Percentiles rank a stretch among this genome's conserved stretches.
phyloP scores from a whole-genome alignment of 2,329 filamentous ascomycete species.

The Colletotrichum caudatum region DNA sequence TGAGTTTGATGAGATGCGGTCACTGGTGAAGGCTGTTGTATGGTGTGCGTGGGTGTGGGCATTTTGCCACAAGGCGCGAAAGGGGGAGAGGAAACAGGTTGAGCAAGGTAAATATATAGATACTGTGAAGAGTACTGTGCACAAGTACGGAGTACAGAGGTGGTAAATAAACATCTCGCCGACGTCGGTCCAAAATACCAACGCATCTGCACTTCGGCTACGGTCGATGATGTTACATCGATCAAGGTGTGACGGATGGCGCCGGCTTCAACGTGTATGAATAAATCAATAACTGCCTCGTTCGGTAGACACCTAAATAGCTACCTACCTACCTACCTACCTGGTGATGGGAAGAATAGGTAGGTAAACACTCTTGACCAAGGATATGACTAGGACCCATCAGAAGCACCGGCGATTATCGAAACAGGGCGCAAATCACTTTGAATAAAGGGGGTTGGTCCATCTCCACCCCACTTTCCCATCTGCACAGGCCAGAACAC shows the following conservation, averaged over 20 bases:
- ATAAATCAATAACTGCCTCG: slow-evolving; percentile 1
- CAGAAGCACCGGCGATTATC: slow-evolving; percentile 31
- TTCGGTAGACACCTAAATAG: neutral
- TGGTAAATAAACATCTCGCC: neutral
- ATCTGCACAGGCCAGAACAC: slow-evolving; percentile 26
- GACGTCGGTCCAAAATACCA: neutral
- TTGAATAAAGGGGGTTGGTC: slow-evolving; percentile 36
- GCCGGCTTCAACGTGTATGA: neutral
- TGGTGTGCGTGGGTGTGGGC: neutral
- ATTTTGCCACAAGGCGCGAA: neutral
- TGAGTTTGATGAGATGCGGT: slow-evolving; percentile 30
- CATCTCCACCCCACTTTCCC: slow-evolving; percentile 38
- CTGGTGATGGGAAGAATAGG: neutral
- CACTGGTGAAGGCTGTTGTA: neutral
- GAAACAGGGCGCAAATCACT: slow-evolving; percentile 38
- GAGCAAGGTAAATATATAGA: too few species aligned
- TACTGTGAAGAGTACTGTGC: too few species aligned
- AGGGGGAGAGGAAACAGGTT: neutral
- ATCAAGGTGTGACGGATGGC: neutral
- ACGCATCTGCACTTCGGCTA: neutral
- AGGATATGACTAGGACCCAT: slow-evolving; percentile 31
- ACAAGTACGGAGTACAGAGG: too few species aligned
- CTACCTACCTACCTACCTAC: neutral
- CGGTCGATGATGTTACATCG: neutral
- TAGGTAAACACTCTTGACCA: slow-evolving; percentile 4